Percentiles rank a stretch among this genome's conserved stretches.
Evolutionary conservation across 2,329 filamentous ascomycete species (phyloP).

Genomic region (Pleomassaria siparia): DNA sequence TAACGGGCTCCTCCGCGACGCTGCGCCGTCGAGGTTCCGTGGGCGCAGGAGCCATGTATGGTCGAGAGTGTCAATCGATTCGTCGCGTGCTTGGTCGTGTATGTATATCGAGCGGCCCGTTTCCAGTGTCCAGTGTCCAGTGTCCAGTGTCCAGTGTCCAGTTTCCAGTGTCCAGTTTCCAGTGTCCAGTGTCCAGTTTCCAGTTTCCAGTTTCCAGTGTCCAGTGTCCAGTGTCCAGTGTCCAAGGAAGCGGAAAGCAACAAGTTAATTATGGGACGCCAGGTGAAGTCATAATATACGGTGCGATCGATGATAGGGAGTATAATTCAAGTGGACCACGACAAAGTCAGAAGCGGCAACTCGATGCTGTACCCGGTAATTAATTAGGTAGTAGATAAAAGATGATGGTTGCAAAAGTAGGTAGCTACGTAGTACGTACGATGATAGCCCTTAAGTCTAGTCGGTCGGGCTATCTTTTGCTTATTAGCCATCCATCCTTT

Average conservation of each 20-base stretch:
- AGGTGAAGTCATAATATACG: constrained; percentile 10
- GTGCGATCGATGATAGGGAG: background rate
- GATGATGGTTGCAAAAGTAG: no score
- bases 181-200: no score
- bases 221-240: constrained; percentile 7
- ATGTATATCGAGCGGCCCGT: no score
- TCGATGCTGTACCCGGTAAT: constrained; percentile 7
- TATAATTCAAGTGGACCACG: constrained; percentile 2
- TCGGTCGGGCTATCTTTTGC: constrained; percentile 1
- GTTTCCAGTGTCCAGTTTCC: no score
- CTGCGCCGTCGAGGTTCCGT: constrained; percentile 11
- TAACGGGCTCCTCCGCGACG: constrained; percentile 55
- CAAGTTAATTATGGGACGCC: constrained; percentile 11
- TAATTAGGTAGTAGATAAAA: no score
- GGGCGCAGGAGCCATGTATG: constrained; percentile 5
- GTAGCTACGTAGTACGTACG: no score
- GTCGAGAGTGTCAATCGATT: constrained; percentile 7
- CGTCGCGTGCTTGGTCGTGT: constrained; percentile 10
- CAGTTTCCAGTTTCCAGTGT: no score
- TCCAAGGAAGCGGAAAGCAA: constrained; percentile 10
- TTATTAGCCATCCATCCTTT: background rate
- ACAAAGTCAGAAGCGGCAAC: constrained; percentile 9
- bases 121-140: no score
- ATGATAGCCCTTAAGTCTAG: no score
- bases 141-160: constrained; percentile 11